A percentile compares a stretch with the other conserved stretches of the same genome.
These are phyloP conservation scores for Neofusicoccum sp. DNA, from an alignment of 2,329 filamentous ascomycete genomes.

Conservation along the genomic window DNA sequence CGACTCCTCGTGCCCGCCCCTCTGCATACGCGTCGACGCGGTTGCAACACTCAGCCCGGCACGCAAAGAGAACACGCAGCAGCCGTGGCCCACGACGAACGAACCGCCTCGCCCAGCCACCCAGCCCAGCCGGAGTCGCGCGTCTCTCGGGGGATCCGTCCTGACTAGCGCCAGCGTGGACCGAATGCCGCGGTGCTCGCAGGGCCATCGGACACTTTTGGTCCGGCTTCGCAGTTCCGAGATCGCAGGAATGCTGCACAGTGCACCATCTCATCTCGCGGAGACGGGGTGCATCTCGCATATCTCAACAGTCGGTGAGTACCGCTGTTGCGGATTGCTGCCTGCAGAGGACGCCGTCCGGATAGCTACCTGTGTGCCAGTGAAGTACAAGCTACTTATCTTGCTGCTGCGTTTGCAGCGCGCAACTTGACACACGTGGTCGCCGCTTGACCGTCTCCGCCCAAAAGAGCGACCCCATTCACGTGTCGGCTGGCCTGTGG, in stretches of 20 bases:
- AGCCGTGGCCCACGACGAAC: conserved; percentile 1
- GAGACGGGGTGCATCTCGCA: conserved; percentile 13
- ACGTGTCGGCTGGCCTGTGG: conserved; percentile 6
- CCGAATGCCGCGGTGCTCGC: background rate
- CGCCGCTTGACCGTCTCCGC: background rate
- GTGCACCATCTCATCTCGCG: conserved; percentile 1
- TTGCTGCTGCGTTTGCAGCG: conserved; percentile 12
- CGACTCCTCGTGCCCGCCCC: no score
- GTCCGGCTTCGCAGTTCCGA: background rate
- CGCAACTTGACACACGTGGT: conserved; percentile 13
- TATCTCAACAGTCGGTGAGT: conserved; percentile 19
- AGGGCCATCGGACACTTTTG: conserved; percentile 1
- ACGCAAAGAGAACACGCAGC: no score
- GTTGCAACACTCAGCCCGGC: no score
- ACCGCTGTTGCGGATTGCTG: conserved; percentile 8
- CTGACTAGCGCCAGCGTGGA: background rate
- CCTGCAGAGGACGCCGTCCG: background rate
- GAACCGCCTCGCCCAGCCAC: background rate
- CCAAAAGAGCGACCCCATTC: background rate
- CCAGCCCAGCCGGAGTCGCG: conserved; percentile 4
- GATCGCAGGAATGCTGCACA: conserved; percentile 4
- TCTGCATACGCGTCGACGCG: no score
- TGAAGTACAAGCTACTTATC: conserved; percentile 10
- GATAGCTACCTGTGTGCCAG: conserved; percentile 4
- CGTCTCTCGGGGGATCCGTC: conserved; percentile 7